Evolutionary conservation across 768 basidiomycete genomes (phyloP), one percentile per base, ranked within the genome.

Genomic region (Gloeophyllum trabeum): DNA sequence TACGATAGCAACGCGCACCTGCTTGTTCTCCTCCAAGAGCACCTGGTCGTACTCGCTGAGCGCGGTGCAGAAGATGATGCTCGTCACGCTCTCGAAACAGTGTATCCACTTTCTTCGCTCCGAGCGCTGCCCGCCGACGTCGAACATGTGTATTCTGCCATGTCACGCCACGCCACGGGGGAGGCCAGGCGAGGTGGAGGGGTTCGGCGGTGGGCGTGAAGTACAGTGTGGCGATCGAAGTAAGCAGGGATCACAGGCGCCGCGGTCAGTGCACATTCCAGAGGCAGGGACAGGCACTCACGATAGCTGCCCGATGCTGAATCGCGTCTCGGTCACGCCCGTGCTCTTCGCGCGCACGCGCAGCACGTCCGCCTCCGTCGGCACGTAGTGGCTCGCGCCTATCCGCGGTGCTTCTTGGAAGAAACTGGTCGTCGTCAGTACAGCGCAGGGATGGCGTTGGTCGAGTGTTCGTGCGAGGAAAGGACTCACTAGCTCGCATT

Each of bases 281-380:
- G 6, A 19, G 32, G 4, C 0, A 7, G 18, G 2, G 4, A 14
- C 2, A 18, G 13, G 32, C 22, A 70, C 71, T 44, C 48, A 78
- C 74, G 74, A 73, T 4, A 78, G 56, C 39, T 68, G 10, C 10
- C 81, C 84, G 70, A 86, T 75, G 10, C 66, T 68, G 44, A 88
- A 87, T 53, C 81, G 62, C 4, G 92, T 96, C 62, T 97, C 92
- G 4, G 78, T 80, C 51, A 97, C 92, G n/a, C 90, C 90, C 2
- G 85, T 81, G 43, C 81, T 89, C 67, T 93, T 93, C 45, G 78
- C 77, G 48, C 90, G 75, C n/a, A 89, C 88, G 20, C 89, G 70
- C 20, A 97, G 65, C 2, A 94, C 84, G 55, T 97, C 93, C 5
- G 73, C 79, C 54, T 88, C 86, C 16, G 80, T 85, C 0, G 93